Evolutionary conservation across 129 eudicot species (phyloP).

Genomic region (Flaveria sonorensis): DNA sequence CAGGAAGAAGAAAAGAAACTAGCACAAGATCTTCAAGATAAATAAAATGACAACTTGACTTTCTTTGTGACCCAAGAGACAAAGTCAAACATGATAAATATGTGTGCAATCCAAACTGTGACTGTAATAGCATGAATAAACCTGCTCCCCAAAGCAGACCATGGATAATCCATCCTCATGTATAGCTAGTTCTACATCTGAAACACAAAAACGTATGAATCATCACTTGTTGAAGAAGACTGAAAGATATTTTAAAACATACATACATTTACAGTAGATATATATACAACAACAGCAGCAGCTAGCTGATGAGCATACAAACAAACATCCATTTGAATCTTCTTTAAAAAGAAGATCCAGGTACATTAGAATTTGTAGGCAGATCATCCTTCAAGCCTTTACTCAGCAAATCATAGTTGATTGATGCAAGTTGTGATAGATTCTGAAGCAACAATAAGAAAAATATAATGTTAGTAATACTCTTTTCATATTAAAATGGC

Average conservation of each 20-base stretch:
- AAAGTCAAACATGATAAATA: too few species aligned
- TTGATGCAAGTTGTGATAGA: constrained; percentile 94
- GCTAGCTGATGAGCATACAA: constrained; percentile 2
- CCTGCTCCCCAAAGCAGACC: too few species aligned
- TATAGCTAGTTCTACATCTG: not conserved
- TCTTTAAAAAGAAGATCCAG: constrained; percentile 12
- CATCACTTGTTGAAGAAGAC: not conserved
- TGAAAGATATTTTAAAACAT: not conserved
- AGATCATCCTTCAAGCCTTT: constrained; percentile 89
- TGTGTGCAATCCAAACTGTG: too few species aligned
- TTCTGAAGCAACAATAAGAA: constrained; percentile 48
- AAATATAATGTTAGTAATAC: not conserved
- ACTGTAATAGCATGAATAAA: too few species aligned
- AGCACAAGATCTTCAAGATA: too few species aligned
- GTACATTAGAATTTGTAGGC: constrained; percentile 49
- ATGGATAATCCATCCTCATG: not conserved
- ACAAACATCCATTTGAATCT: not conserved
- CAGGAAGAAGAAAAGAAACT: too few species aligned
- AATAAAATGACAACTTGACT: too few species aligned
- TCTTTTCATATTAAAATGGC: not conserved
- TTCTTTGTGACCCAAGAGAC: too few species aligned
- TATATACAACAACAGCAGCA: not conserved
- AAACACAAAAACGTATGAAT: not conserved
- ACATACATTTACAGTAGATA: not conserved
- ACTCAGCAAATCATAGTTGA: constrained; percentile 85